phyloP scores from a whole-genome alignment of 169 alveolate genomes.

The Perkinsus marinus region DNA sequence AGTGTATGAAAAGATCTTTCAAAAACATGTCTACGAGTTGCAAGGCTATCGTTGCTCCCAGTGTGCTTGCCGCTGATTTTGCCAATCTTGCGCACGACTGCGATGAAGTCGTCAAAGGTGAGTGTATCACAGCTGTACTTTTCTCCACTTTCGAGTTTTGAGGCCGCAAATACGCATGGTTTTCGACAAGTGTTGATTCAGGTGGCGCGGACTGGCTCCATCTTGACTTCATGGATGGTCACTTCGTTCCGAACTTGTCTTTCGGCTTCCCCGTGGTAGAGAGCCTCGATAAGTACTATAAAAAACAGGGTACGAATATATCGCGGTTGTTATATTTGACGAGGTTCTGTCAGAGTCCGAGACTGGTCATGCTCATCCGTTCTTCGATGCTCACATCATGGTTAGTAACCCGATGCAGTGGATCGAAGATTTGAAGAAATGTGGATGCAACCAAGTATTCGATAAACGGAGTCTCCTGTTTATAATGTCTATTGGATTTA shows the following conservation, averaged over 20 bases:
- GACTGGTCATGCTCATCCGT: constrained; percentile 14
- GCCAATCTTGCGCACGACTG: constrained; percentile 10
- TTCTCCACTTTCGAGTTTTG: too few species aligned
- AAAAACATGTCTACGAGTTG: not conserved
- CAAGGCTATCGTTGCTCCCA: constrained; percentile 18
- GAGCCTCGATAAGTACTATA: constrained; percentile 34
- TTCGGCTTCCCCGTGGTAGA: constrained; percentile 62
- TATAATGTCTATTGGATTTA: not conserved
- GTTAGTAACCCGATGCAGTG: constrained; percentile 56
- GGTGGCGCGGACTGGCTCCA: constrained; percentile 34
- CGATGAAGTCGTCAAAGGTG: constrained; percentile 8
- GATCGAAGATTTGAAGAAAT: constrained; percentile 45
- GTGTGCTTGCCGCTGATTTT: constrained; percentile 27
- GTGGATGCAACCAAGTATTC: constrained; percentile 50
- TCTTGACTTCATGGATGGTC: constrained; percentile 36
- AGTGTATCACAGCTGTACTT: too few species aligned
- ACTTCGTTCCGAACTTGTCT: constrained; percentile 65
- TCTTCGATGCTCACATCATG: constrained; percentile 70
- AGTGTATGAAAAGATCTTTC: not conserved
- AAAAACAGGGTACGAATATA: not conserved
- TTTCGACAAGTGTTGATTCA: too few species aligned
- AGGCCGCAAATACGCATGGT: too few species aligned
- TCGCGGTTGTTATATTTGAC: not conserved
- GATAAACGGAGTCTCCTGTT: not conserved
- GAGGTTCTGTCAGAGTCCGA: not conserved